phyloP scores from a whole-genome alignment of 805 yeast species.

The Kodamaea fukazawae region DNA sequence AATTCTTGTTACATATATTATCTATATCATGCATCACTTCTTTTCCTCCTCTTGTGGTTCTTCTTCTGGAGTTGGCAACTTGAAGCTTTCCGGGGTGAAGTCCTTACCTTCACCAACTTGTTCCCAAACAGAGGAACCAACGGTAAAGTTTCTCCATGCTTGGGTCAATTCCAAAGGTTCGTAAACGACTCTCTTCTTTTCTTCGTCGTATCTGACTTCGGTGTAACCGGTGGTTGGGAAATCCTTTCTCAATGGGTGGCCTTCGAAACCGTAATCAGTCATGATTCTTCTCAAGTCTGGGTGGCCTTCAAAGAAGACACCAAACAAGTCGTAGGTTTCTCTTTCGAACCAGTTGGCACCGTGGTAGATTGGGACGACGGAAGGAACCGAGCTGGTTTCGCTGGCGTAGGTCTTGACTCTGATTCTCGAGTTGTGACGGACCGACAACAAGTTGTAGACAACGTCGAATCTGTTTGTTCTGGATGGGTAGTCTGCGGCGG shows the following conservation, averaged over 20 bases:
- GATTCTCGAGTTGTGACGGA: conserved; percentile 81
- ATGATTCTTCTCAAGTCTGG: conserved; percentile 86
- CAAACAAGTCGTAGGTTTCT: conserved; percentile 85
- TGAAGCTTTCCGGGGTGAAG: conserved; percentile 75
- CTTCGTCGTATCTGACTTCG: conserved; percentile 87
- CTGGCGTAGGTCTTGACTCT: conserved; percentile 86
- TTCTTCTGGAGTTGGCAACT: conserved; percentile 78
- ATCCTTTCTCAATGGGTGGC: conserved; percentile 87
- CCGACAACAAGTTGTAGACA: conserved; percentile 77
- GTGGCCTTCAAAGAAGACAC: conserved; percentile 83
- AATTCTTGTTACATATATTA: conserved; percentile 1
- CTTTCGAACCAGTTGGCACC: conserved; percentile 92
- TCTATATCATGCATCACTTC: conserved; percentile 22
- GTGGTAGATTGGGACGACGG: conserved; percentile 64
- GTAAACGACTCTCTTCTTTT: conserved; percentile 83
- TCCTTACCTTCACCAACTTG: conserved; percentile 87
- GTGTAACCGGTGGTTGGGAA: conserved; percentile 92
- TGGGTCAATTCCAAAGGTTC: conserved; percentile 90
- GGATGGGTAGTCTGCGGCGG: conserved; percentile 84
- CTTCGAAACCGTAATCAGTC: conserved; percentile 91
- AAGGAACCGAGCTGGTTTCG: conserved; percentile 79
- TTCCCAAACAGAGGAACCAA: conserved; percentile 88
- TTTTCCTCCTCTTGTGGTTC: conserved; percentile 50
- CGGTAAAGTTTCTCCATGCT: conserved; percentile 88
- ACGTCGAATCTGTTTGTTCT: conserved; percentile 84